Evolutionary conservation across 2,329 filamentous ascomycete genomes (phyloP).

Genomic region (Diaporthe humulicola): DNA sequence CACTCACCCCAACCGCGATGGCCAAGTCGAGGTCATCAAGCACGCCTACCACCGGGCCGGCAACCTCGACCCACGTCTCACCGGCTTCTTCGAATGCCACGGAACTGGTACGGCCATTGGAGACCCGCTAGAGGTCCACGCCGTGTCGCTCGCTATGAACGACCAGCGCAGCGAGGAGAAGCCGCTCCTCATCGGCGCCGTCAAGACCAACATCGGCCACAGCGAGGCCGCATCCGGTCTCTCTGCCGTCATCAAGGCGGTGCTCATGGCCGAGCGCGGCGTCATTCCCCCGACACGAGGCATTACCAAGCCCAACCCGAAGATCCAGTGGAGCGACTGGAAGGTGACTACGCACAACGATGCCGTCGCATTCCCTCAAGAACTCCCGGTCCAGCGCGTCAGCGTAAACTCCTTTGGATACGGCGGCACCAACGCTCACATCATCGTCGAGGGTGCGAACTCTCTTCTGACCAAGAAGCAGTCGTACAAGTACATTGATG

Average conservation of each 20-base stretch:
- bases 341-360: conserved; percentile 56
- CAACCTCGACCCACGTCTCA: conserved; percentile 55
- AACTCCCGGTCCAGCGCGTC: conserved; percentile 42
- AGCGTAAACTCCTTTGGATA: conserved; percentile 53
- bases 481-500: no score
- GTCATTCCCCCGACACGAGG: conserved; percentile 37
- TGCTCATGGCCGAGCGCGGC: conserved; percentile 36
- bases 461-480: not conserved
- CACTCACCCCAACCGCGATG: conserved; percentile 44
- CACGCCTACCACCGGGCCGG: conserved; percentile 60
- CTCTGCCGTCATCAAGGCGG: conserved; percentile 42
- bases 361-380: not conserved
- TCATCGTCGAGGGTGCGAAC: conserved; percentile 62
- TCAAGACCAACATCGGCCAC: conserved; percentile 45
- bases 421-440: conserved; percentile 53
- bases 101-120: conserved; percentile 17
- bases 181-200: conserved; percentile 53
- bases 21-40: conserved; percentile 54
- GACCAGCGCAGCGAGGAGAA: conserved; percentile 44
- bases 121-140: conserved; percentile 20
- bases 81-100: conserved; percentile 45
- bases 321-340: conserved; percentile 60
- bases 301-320: conserved; percentile 58
- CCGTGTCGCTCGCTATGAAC: conserved; percentile 46
- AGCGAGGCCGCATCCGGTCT: conserved; percentile 42